phyloP scores from a whole-genome alignment of 495 filamentous ascomycete genomes.

The Talaromyces stipitatus region DNA sequence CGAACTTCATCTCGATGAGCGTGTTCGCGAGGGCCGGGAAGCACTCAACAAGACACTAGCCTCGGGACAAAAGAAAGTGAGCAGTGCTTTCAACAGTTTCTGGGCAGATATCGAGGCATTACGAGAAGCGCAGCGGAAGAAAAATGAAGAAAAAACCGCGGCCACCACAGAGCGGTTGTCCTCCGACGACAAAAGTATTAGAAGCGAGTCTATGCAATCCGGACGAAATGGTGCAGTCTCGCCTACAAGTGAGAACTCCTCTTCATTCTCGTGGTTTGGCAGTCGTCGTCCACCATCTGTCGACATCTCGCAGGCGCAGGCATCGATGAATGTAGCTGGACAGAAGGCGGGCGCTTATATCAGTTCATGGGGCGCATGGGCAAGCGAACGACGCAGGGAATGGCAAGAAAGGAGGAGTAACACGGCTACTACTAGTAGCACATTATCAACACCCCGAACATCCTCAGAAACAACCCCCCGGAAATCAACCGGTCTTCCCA shows the following conservation, averaged over 20 bases:
- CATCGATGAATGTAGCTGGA: conserved; percentile 57
- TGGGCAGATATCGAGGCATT: conserved; percentile 85
- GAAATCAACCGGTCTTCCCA: conserved; percentile 13
- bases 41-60: conserved; percentile 69
- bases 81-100: conserved; percentile 72
- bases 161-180: conserved; percentile 21
- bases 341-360: conserved; percentile 80
- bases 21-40: conserved; percentile 68
- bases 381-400: conserved; percentile 74
- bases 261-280: conserved; percentile 17
- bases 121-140: conserved; percentile 71
- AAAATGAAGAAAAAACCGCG: conserved; percentile 50
- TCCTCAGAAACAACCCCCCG: conserved; percentile 14
- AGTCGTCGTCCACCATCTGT: conserved; percentile 32
- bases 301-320: conserved; percentile 60
- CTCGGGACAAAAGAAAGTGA: conserved; percentile 79
- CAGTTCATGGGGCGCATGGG: conserved; percentile 93
- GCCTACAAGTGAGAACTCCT: background rate
- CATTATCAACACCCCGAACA: conserved; percentile 23
- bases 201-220: conserved; percentile 6
- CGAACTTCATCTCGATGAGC: conserved; percentile 82
- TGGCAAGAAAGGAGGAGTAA: conserved; percentile 38
- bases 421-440: conserved; percentile 6
- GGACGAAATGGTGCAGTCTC: background rate
- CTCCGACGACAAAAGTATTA: conserved; percentile 16